Evolutionary conservation across 129 eudicot genomes (phyloP).

Genomic region (Pseudognaphalium luteoalbum): DNA sequence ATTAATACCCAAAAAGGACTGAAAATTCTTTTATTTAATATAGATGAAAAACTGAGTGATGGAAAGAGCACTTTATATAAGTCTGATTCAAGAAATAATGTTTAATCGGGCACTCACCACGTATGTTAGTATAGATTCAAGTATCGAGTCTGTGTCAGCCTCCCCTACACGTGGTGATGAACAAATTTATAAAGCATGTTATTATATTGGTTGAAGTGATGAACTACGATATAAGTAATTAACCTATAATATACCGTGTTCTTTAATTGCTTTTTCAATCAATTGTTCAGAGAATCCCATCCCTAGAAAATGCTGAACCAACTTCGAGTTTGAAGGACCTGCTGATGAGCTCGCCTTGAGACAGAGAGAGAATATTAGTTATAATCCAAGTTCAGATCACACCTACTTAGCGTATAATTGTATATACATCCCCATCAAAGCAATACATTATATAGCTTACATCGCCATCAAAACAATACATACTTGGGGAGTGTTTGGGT

Average conservation of each 20-base stretch:
- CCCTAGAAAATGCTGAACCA: constrained; percentile 50
- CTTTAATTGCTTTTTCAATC: constrained; percentile 58
- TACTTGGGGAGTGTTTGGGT: too few species aligned
- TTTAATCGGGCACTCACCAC: constrained; percentile 46
- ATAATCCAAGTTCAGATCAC: background rate
- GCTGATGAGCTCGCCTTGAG: constrained; percentile 45
- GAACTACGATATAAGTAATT: background rate
- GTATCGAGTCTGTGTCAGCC: constrained; percentile 48
- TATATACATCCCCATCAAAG: too few species aligned
- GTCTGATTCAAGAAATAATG: constrained; percentile 10
- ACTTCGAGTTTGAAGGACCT: constrained; percentile 42
- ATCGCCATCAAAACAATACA: too few species aligned
- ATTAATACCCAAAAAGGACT: constrained; percentile 4
- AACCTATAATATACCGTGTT: constrained; percentile 52
- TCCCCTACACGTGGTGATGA: constrained; percentile 54
- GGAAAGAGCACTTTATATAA: too few species aligned
- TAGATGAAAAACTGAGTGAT: background rate
- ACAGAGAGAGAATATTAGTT: constrained; percentile 26
- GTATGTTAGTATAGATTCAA: constrained; percentile 59
- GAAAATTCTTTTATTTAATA: background rate
- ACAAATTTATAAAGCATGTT: constrained; percentile 14
- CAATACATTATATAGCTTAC: too few species aligned
- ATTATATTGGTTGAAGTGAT: background rate
- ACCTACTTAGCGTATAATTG: too few species aligned
- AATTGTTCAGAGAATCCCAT: constrained; percentile 59